Base-by-base conservation (phyloP, 2,329 filamentous ascomycete species). In the Torrubiellomyces zombiae region DNA sequence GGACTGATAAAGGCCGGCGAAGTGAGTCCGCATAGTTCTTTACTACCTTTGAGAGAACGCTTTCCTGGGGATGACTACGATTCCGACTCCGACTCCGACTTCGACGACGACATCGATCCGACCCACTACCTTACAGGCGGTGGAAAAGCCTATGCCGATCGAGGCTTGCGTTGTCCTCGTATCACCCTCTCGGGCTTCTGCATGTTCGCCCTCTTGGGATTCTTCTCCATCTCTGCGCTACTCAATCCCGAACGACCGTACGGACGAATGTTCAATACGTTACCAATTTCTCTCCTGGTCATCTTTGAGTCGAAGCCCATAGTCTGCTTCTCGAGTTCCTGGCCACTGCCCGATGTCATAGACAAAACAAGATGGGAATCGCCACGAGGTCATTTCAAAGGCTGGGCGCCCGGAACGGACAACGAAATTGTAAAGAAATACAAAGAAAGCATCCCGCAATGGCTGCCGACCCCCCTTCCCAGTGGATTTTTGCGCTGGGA, bases 401-500 rank as follows among this genome's bases (percentile, higher is more conserved):
- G 47, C 6, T 50, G 47, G 47, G 44, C 44, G 0, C 45, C 46
- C 5, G 34, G 38, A 4, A 9, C 18, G 3, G 28, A 37, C 22
- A 47, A 40, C 22, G 23, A 36, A 11, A 26, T 43, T 3, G 34
- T 36, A 3, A 24, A 33, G 16, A 26, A 32, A 1, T 50, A 50
- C 25, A 34, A 42, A 14, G 28, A 44, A 2, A 28, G 35, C 7
- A 30, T 28, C 1, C 38, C 39, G 3, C 34, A 43, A 8, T 50
- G 47, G 47, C 18, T 48, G 12, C 44, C 46, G 4, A 26, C 38
- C 3, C 15, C 25, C 2, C 15, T 38, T 2, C 47, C 44, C 1
- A 26, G 31, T n/a, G 46, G 44, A 1, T 50, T 50, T 28, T 28
- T 33, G 17, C 35, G 46, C 17, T 48, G 39, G 35, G 38, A 45